These are phyloP conservation scores for Verticillium dahliae DNA, from an alignment of 2,329 filamentous ascomycete species.

Conservation along the genomic window DNA sequence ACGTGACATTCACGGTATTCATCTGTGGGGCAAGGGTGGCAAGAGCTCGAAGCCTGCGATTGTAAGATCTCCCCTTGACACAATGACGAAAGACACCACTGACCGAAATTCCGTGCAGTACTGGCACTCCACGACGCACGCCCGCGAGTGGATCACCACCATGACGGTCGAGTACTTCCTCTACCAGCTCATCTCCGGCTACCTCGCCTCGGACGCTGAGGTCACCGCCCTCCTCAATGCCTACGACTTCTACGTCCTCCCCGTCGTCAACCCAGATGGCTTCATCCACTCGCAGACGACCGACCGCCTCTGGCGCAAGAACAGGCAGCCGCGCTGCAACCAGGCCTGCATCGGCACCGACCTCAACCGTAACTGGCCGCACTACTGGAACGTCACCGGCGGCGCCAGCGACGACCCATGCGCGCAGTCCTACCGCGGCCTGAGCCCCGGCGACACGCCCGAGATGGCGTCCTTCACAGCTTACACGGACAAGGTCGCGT, in stretches of 20 bases:
- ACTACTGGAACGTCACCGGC: slow-evolving; percentile 34
- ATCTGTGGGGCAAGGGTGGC: slow-evolving; percentile 42
- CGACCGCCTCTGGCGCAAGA: slow-evolving; percentile 48
- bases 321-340: slow-evolving; percentile 28
- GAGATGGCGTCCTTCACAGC: slow-evolving; percentile 40
- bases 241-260: slow-evolving; percentile 62
- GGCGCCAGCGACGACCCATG: slow-evolving; percentile 38
- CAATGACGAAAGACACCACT: background rate
- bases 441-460: slow-evolving; percentile 27
- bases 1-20: slow-evolving; percentile 54
- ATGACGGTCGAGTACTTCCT: slow-evolving; percentile 48
- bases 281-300: slow-evolving; percentile 46
- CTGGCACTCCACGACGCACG: slow-evolving; percentile 52
- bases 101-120: slow-evolving; percentile 18
- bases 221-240: slow-evolving; percentile 43
- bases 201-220: slow-evolving; percentile 26
- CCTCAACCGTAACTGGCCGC: slow-evolving; percentile 47
- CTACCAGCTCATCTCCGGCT: slow-evolving; percentile 39
- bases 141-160: slow-evolving; percentile 53
- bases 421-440: slow-evolving; percentile 31
- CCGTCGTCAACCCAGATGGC: slow-evolving; percentile 56
- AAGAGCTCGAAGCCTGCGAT: slow-evolving; percentile 42
- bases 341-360: slow-evolving; percentile 34
- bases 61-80: background rate
- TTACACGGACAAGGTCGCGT: slow-evolving; percentile 23